A percentile compares a stretch with the other conserved stretches of the same genome.
These are phyloP conservation scores for Rhododendron ovatum DNA, from an alignment of 148 eudicot species.

Conservation along the genomic window DNA sequence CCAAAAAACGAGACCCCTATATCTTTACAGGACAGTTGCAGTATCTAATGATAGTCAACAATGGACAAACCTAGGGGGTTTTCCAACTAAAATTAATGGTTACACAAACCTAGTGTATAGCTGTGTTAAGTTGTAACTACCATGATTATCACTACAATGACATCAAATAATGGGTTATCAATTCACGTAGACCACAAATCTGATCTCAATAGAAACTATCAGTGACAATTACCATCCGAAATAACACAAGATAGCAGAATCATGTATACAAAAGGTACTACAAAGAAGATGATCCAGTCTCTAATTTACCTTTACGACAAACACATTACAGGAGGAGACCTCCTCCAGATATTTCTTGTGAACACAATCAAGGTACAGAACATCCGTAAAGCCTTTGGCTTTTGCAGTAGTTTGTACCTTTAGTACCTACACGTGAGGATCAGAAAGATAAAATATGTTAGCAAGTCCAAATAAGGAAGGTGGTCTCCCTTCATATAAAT, in stretches of 20 bases:
- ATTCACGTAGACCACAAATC: not conserved
- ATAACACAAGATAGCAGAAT: not conserved
- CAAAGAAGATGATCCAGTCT: not conserved
- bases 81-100: not conserved
- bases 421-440: slow-evolving; percentile 46
- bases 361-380: slow-evolving; percentile 82
- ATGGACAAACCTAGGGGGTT: not conserved
- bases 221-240: not conserved
- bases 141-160: not conserved
- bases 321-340: slow-evolving; percentile 90
- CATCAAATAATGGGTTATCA: not conserved
- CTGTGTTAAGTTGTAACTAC: not conserved
- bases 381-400: slow-evolving; percentile 88
- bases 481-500: not conserved
- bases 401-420: slow-evolving; percentile 87
- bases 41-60: not conserved
- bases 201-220: not conserved
- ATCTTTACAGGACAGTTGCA: not conserved
- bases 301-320: slow-evolving; percentile 75
- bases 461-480: slow-evolving; percentile 8
- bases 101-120: not conserved
- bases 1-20: not conserved
- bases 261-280: not conserved
- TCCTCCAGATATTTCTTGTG: slow-evolving; percentile 91
- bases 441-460: not conserved